These are phyloP conservation scores for Colletotrichum orbiculare DNA, from an alignment of 2,329 filamentous ascomycete genomes.

Conservation along the genomic window DNA sequence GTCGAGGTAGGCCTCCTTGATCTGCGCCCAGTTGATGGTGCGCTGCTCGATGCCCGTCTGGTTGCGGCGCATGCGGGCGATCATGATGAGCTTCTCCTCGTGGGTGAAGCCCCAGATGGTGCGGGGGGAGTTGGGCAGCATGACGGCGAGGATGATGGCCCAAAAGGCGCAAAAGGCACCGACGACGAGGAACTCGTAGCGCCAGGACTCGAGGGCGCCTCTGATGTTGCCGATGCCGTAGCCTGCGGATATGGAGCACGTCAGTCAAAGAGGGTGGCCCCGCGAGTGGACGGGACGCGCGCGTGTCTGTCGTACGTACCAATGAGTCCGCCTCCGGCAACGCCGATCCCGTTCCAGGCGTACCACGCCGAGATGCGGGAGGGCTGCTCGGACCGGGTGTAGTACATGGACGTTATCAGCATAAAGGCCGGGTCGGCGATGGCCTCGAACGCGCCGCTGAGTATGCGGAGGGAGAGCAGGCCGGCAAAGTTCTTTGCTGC, in stretches of 20 bases:
- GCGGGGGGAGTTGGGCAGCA: conserved; percentile 68
- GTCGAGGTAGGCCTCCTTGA: conserved; percentile 66
- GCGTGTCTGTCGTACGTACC: conserved; percentile 38
- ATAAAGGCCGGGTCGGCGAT: conserved; percentile 63
- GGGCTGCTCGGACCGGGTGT: conserved; percentile 71
- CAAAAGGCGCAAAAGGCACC: conserved; percentile 67
- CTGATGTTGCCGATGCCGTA: conserved; percentile 71
- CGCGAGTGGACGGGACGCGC: too few species aligned
- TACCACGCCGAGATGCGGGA: conserved; percentile 70
- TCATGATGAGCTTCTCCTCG: conserved; percentile 64
- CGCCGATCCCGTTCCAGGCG: conserved; percentile 67
- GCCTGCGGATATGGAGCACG: conserved; percentile 39
- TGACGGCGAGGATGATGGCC: conserved; percentile 67
- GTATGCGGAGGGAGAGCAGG: conserved; percentile 64
- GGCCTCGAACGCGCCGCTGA: conserved; percentile 74
- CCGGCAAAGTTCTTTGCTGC: conserved; percentile 66
- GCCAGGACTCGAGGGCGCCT: conserved; percentile 69
- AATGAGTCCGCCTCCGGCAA: conserved; percentile 64
- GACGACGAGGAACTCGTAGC: conserved; percentile 76
- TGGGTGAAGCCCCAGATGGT: conserved; percentile 62
- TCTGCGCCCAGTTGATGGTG: conserved; percentile 63
- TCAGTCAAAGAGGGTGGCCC: too few species aligned
- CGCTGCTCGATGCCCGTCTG: conserved; percentile 71
- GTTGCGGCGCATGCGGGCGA: conserved; percentile 65
- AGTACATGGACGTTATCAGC: conserved; percentile 74